Conservation (phyloP, 164 flowering plant species). For the Berberis vulgaris region DNA sequence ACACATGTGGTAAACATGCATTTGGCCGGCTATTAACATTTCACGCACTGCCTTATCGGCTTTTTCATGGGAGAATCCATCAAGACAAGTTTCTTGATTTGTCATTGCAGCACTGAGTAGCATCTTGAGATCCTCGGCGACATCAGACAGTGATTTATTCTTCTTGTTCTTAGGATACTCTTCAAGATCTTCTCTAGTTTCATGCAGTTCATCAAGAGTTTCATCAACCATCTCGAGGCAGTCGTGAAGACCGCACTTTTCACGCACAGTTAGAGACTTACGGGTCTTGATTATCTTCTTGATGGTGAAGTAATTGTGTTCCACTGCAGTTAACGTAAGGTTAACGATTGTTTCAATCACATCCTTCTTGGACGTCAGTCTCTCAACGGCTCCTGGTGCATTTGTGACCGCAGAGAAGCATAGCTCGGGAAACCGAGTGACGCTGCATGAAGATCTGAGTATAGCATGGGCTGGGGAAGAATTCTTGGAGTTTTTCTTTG, state of each 20-base stretch:
- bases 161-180: conserved; percentile 31
- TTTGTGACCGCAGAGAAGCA: conserved; percentile 53
- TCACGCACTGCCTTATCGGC: conserved; percentile 45
- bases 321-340: conserved; percentile 34
- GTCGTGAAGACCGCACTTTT: conserved; percentile 60
- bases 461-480: conserved; percentile 32
- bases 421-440: conserved; percentile 52
- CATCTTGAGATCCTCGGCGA: conserved; percentile 59
- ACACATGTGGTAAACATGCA: conserved; percentile 46
- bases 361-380: conserved; percentile 34
- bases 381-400: conserved; percentile 16
- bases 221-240: conserved; percentile 68
- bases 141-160: conserved; percentile 30
- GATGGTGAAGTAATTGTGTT: conserved; percentile 36
- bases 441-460: conserved; percentile 50
- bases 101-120: conserved; percentile 70
- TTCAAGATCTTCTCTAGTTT: conserved; percentile 36
- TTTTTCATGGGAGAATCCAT: conserved; percentile 66
- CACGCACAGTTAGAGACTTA: conserved; percentile 31
- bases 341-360: conserved; percentile 54
- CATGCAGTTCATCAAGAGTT: conserved; percentile 61
- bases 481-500: neutral
- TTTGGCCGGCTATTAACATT: conserved; percentile 23
- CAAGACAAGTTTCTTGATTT: conserved; percentile 67
- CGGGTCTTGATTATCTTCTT: conserved; percentile 21